Percentiles rank a stretch among this genome's conserved stretches.
phyloP scores from a whole-genome alignment of 2,329 filamentous ascomycete genomes.

The Epichloe coenophiala region DNA sequence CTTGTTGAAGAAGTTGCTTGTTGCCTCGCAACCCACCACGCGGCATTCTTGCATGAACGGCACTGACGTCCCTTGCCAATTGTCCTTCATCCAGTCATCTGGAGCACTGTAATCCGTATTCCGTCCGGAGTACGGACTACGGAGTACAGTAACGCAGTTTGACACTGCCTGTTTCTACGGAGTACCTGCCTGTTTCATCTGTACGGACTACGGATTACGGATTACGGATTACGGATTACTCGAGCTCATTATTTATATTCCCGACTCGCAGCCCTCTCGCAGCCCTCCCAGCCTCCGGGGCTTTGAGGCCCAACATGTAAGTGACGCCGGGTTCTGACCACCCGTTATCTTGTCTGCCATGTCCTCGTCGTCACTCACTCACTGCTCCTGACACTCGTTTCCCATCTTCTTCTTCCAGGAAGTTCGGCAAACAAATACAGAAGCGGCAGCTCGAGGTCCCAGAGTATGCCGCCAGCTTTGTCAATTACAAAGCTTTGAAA shows the following conservation, averaged over 20 bases:
- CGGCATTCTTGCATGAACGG: slow-evolving; percentile 11
- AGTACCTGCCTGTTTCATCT: neutral
- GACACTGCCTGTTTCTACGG: slow-evolving; percentile 1
- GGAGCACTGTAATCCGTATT: neutral
- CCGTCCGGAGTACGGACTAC: neutral
- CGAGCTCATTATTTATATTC: neutral
- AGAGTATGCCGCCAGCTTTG: slow-evolving; percentile 97
- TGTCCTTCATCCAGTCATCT: neutral
- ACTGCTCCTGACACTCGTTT: slow-evolving; percentile 4
- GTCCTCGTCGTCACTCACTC: neutral
- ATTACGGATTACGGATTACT: too few relatives aligned
- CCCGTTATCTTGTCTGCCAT: neutral
- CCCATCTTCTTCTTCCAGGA: slow-evolving; percentile 44
- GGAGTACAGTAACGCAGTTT: neutral
- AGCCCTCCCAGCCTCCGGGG: slow-evolving; percentile 6
- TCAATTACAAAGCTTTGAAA: slow-evolving; percentile 98
- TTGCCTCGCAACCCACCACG: slow-evolving; percentile 6
- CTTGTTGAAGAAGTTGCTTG: slow-evolving; percentile 4
- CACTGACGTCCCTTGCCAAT: slow-evolving; percentile 5
- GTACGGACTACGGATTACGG: too few relatives aligned
- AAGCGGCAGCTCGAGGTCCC: slow-evolving; percentile 97
- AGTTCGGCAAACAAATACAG: slow-evolving; percentile 99
- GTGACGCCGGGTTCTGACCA: slow-evolving; percentile 6
- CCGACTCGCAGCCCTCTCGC: slow-evolving; percentile 2
- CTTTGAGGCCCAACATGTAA: slow-evolving; percentile 21